Conservation (phyloP, 108 stramenopile genomes). For the Cyclotella choctawhatcheeana region DNA sequence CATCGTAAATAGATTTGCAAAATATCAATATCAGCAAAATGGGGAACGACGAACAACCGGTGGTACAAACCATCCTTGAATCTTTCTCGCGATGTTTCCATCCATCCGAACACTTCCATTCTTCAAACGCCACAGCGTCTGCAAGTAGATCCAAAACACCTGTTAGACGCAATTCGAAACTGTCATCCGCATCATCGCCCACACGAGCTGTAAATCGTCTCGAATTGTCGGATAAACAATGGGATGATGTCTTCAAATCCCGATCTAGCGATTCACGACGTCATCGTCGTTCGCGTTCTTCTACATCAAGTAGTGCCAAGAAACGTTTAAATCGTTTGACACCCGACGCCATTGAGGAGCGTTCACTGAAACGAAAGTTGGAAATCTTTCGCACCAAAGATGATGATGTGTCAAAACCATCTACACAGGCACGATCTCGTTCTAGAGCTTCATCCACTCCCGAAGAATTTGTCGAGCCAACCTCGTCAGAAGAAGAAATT, state of each 20-base stretch:
- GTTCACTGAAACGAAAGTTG: constrained; percentile 37
- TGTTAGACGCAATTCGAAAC: background rate
- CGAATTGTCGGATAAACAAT: constrained; percentile 51
- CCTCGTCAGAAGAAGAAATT: constrained; percentile 26
- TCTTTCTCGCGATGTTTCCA: constrained; percentile 37
- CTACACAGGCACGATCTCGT: too few species aligned
- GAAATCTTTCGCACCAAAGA: constrained; percentile 25
- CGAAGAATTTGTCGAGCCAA: constrained; percentile 2
- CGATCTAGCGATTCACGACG: background rate
- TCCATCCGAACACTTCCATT: constrained; percentile 9
- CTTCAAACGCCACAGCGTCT: background rate
- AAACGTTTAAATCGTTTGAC: constrained; percentile 9
- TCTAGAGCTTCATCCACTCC: too few species aligned
- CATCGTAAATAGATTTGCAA: too few species aligned
- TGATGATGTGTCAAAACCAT: too few species aligned
- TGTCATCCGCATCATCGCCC: background rate
- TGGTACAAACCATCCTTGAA: constrained; percentile 34
- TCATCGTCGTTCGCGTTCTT: too few species aligned
- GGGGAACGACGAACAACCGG: constrained; percentile 17
- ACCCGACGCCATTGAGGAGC: constrained; percentile 21
- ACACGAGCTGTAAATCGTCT: constrained; percentile 47
- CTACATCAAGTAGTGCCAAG: too few species aligned
- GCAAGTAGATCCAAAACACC: background rate
- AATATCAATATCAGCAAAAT: too few species aligned
- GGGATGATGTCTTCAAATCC: constrained; percentile 52